A percentile compares a stretch with the other conserved stretches of the same genome.
These are phyloP conservation scores for Talaromyces marneffei DNA, from an alignment of 2,329 filamentous ascomycete genomes.

Conservation along the genomic window DNA sequence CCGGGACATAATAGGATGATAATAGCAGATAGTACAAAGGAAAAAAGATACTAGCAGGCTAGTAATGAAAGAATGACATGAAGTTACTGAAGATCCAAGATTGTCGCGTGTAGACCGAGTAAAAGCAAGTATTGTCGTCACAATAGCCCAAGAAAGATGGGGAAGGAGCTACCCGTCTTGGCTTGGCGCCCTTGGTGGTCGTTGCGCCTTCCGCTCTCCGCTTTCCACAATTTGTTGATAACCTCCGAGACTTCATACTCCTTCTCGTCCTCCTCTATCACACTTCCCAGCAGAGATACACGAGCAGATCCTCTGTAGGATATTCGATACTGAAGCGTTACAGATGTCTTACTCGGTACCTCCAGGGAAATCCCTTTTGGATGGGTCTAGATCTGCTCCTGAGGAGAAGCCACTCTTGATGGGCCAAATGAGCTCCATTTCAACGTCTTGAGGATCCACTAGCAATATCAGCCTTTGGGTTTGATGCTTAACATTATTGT, in stretches of 20 bases:
- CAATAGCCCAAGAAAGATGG: background rate
- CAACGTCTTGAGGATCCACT: background rate
- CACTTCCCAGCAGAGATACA: background rate
- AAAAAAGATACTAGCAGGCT: background rate
- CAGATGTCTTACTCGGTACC: background rate
- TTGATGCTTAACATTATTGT: background rate
- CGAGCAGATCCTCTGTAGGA: background rate
- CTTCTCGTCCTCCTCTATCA: background rate
- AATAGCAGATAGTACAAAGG: background rate
- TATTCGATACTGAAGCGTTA: background rate
- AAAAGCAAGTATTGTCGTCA: background rate
- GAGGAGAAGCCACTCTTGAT: background rate
- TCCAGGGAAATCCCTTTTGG: background rate
- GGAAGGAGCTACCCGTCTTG: background rate
- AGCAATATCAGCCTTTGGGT: background rate
- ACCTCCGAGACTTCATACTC: background rate
- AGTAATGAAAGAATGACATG: background rate
- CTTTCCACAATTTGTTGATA: background rate
- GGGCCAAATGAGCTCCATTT: background rate
- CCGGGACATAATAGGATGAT: background rate
- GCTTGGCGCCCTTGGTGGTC: background rate
- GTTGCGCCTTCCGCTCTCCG: background rate
- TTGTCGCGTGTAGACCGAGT: background rate
- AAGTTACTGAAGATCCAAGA: background rate
- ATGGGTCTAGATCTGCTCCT: background rate